Conservation (phyloP, 495 filamentous ascomycete genomes). For the Choiromyces venosus region DNA sequence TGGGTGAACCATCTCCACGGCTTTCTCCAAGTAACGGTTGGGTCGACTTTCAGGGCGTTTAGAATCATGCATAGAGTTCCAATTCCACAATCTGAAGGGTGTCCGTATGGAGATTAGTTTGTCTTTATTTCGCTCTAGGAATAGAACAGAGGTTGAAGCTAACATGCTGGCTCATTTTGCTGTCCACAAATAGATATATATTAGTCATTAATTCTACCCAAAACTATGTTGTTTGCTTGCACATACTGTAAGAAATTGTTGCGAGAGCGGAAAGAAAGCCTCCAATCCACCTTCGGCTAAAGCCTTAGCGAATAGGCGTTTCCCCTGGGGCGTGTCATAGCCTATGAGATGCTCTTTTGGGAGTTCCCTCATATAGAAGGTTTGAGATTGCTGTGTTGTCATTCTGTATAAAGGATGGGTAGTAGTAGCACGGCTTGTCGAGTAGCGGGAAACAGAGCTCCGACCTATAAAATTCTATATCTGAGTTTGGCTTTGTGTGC, state of each 20-base stretch:
- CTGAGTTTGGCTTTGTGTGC: neutral
- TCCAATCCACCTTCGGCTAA: slow-evolving; percentile 33
- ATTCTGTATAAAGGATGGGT: neutral
- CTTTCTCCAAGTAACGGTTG: slow-evolving; percentile 37
- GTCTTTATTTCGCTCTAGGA: neutral
- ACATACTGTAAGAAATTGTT: slow-evolving; percentile 39
- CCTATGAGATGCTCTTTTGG: slow-evolving; percentile 34
- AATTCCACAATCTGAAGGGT: slow-evolving; percentile 35
- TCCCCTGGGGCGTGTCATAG: slow-evolving; percentile 38
- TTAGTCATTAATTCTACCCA: slow-evolving; percentile 1
- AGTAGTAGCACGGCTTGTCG: neutral
- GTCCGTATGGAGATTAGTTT: neutral
- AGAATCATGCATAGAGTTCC: slow-evolving; percentile 42
- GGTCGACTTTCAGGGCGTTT: slow-evolving; percentile 40
- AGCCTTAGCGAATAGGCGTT: slow-evolving; percentile 34
- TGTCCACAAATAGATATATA: neutral
- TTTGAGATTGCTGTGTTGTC: neutral
- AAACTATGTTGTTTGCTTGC: neutral
- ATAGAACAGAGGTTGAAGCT: slow-evolving; percentile 7
- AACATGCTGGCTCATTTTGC: slow-evolving; percentile 40
- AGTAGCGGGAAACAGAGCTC: neutral
- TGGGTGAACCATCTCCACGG: slow-evolving; percentile 41
- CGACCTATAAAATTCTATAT: neutral
- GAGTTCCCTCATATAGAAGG: slow-evolving; percentile 40
- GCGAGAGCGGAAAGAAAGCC: slow-evolving; percentile 39